phyloP scores from a whole-genome alignment of 1,284 basidiomycete genomes.

The Acaromyces ingoldii region DNA sequence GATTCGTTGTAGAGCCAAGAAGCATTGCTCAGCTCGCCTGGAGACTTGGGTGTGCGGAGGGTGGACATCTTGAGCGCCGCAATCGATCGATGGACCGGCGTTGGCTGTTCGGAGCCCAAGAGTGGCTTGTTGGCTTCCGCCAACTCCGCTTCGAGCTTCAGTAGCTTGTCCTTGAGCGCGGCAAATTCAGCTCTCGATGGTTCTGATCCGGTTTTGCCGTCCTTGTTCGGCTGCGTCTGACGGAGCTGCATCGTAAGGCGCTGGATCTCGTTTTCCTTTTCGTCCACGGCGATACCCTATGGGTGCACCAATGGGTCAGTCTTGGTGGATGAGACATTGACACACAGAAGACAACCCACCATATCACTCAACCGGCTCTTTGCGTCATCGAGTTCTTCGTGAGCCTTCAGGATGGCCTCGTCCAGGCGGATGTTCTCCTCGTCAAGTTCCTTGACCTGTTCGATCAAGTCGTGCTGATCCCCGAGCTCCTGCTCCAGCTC shows the following conservation, averaged over 20 bases:
- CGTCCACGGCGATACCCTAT: constrained; percentile 2
- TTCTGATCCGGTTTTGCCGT: too few species aligned
- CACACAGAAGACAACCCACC: too few species aligned
- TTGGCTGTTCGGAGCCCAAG: not conserved
- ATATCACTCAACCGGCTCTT: too few species aligned
- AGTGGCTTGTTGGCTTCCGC: not conserved
- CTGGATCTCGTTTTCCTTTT: constrained; percentile 5
- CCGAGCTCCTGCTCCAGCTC: constrained; percentile 4
- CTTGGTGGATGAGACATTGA: not conserved
- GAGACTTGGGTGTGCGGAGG: constrained; percentile 7
- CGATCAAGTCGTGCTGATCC: not conserved
- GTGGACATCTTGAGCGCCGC: constrained; percentile 1
- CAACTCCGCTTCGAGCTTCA: constrained; percentile 4
- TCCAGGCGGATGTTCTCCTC: not conserved
- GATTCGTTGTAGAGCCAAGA: constrained; percentile 25
- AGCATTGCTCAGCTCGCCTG: constrained; percentile 6
- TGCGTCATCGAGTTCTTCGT: not conserved
- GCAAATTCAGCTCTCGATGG: constrained; percentile 1
- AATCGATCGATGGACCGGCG: constrained; percentile 4
- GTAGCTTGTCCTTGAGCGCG: not conserved
- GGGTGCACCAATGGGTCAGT: not conserved
- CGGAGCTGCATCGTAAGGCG: not conserved
- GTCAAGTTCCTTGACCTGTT: not conserved
- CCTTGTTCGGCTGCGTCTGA: too few species aligned
- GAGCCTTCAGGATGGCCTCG: not conserved